Base-by-base conservation (phyloP, 257 asterid species). In the Ballota nigra region DNA sequence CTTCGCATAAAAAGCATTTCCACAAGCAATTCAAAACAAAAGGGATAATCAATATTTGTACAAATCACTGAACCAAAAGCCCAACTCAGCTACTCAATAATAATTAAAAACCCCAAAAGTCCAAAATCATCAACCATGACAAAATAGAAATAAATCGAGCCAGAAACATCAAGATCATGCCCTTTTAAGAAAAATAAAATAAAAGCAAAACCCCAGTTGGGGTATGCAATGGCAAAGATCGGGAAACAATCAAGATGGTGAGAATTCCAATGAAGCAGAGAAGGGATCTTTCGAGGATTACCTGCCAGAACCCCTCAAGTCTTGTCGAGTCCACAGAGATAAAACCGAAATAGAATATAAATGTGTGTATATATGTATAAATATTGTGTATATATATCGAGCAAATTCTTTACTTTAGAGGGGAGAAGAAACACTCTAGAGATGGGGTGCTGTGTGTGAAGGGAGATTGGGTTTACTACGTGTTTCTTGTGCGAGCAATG, bases 131-230 rank as follows among this genome's bases (percentile, higher is more conserved):
- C 56, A 71, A 74, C 76, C 80, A 69, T 3, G 63, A 68, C 45
- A 79, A 68, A 72, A 79, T 60, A 24, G 66, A 73, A 67, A 72
- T 75, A 57, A 78, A 36, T 57, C 72, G 80, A 67, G 71, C 66
- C 15, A 68, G 78, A 66, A 70, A 75, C 56, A 79, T 71, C 70
- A 69, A 73, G 88, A 89, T 83, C 88, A 78, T 66, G 69, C 59
- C 77, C 62, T 66, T 55, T 23, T 18, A 19, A 43, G 19, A 51
- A 60, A 59, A 45, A 45, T 4, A 13, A 22, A 63, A 24, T 64
- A 22, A 62, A 63, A 41, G 43, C 51, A 74, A 24, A 61, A 64
- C 56, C 56, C 62, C 68, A 71, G 69, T 70, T 72, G 76, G 19
- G 23, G 53, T 22, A 71, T 4, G 59, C 47, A 69, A 77, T 31